phyloP scores from a whole-genome alignment of 2,329 filamentous ascomycete genomes.

The Bipolaris oryzae region DNA sequence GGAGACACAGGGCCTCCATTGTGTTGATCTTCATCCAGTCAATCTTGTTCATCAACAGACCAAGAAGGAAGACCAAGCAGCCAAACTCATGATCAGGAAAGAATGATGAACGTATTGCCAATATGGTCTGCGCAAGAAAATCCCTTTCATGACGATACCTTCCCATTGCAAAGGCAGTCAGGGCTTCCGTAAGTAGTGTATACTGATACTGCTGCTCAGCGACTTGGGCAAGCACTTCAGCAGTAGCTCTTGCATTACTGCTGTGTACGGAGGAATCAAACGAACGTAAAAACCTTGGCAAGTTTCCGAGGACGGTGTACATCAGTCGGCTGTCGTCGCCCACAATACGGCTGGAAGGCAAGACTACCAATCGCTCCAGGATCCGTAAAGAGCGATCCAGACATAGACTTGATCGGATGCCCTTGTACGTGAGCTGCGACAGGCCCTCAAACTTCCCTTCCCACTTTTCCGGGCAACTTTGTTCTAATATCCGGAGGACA shows the following conservation, averaged over 20 bases:
- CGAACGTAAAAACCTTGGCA: constrained; percentile 81
- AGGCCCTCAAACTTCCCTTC: constrained; percentile 87
- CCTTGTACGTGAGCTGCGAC: constrained; percentile 87
- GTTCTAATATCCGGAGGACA: constrained; percentile 73
- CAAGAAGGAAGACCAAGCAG: constrained; percentile 87
- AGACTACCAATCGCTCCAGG: constrained; percentile 75
- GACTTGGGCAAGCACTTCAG: constrained; percentile 71
- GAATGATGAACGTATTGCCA: constrained; percentile 76
- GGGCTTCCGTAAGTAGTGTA: constrained; percentile 68
- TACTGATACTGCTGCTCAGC: constrained; percentile 77
- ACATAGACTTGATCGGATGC: constrained; percentile 82
- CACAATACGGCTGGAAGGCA: constrained; percentile 80
- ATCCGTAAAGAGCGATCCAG: constrained; percentile 77
- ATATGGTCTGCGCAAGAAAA: constrained; percentile 75
- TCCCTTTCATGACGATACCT: constrained; percentile 73
- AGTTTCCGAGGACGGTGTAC: constrained; percentile 87
- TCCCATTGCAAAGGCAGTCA: constrained; percentile 72
- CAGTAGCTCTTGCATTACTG: constrained; percentile 59
- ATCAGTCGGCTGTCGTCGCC: constrained; percentile 83
- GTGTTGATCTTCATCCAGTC: constrained; percentile 92
- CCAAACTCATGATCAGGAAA: constrained; percentile 83
- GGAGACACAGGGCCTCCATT: constrained; percentile 83
- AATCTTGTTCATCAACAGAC: constrained; percentile 84
- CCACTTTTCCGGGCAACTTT: constrained; percentile 84
- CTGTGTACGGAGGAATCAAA: constrained; percentile 70